A percentile compares a stretch with the other conserved stretches of the same genome.
phyloP scores from a whole-genome alignment of 768 basidiomycete species.

The Lactarius hengduanensis region DNA sequence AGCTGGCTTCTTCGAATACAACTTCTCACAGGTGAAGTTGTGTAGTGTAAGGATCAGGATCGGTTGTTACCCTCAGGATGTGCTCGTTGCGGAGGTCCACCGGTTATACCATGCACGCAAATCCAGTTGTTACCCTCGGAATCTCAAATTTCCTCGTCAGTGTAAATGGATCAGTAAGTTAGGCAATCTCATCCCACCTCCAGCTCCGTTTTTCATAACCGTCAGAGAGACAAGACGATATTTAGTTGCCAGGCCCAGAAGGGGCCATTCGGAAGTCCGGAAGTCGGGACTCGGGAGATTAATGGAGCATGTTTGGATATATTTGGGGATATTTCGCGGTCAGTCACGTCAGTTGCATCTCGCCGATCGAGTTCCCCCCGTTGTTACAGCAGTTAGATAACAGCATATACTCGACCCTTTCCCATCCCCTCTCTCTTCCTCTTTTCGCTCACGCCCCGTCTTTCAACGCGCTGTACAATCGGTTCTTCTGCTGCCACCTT shows the following conservation, averaged over 20 bases:
- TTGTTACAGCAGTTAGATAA: conserved; percentile 14
- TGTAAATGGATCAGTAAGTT: not conserved
- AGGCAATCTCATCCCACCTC: not conserved
- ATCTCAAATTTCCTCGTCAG: not conserved
- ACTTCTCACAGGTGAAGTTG: not conserved
- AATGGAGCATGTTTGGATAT: conserved; percentile 17
- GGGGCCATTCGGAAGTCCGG: not conserved
- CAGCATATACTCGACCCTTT: conserved; percentile 13
- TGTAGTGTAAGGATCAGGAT: not conserved
- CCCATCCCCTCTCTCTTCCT: conserved; percentile 11
- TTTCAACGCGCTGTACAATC: conserved; percentile 20
- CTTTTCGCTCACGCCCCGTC: not conserved
- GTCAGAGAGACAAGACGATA: not conserved
- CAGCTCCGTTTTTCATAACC: not conserved
- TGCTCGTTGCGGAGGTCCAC: not conserved
- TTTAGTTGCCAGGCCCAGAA: not conserved
- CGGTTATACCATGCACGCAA: not conserved
- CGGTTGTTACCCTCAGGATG: not conserved
- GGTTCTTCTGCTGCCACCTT: conserved; percentile 10
- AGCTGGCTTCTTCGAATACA: not conserved
- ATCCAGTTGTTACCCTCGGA: not conserved
- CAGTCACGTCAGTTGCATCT: conserved; percentile 9
- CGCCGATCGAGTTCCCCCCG: conserved; percentile 2
- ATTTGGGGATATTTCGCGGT: conserved; percentile 23
- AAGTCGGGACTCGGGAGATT: not conserved